Base-by-base conservation (phyloP, 2,329 filamentous ascomycete species). In the Dissoconium aciculare region DNA sequence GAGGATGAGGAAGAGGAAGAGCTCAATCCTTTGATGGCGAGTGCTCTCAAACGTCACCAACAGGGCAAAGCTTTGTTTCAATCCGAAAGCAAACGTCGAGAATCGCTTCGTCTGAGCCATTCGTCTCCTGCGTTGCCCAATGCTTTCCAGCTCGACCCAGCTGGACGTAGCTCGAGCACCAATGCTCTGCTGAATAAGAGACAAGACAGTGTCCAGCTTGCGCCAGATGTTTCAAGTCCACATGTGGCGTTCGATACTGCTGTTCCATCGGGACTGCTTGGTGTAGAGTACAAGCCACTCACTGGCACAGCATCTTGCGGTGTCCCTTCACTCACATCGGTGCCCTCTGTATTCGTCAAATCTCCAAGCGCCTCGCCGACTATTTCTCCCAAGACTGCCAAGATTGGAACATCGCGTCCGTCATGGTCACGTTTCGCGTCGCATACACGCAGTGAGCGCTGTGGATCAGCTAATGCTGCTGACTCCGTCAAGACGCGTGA, bases 371-470 rank as follows among this genome's bases (percentile, higher is more conserved):
- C 30, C 8, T 26, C 27, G 13, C 27, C 12, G 31, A 37, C 24
- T 27, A 14, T 12, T 32, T 32, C 17, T 16, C 30, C 15, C 13
- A 16, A 16, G 14, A 32, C 16, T 16, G 14, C 35, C 6, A 29
- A 34, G 11, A 49, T 52, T 24, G 44, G 40, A n/a, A 49, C 45
- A 4, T 37, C 39, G 3, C 40, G 48, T 5, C 30, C 34, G n/a
- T 47, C 59, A 2, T 66, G 62, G 62, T 53, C 57, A 15, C 52
- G 55, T 3, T 66, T 58, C 25, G 59, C 62, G 1, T 62, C 57
- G 4, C 59, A 65, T 34, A 60, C 54, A 4, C 57, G 60, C n/a
- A 38, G 43, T 2, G 46, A 54, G 15, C 56, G 62, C 9, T 53
- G 51, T 15, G 44, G 46, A 8, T 57, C 57, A 26, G 60, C 60